Evolutionary conservation across 208 protist genomes (phyloP), one percentile per base, ranked within the genome.

Genomic region (Jaenimonas drosophilae): DNA sequence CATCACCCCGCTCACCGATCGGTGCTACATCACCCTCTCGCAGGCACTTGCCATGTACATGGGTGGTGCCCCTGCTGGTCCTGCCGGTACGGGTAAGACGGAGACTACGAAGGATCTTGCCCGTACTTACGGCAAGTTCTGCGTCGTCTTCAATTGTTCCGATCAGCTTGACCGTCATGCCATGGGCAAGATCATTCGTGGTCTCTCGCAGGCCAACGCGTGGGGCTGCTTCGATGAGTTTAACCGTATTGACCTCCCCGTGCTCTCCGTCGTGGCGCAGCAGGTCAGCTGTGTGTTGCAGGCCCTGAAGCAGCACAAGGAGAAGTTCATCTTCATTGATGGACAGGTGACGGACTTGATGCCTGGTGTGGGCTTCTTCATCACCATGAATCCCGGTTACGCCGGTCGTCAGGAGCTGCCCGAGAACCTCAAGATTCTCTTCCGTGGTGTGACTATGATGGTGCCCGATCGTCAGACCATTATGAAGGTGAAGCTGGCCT

Each of bases 341-440:
- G 88, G 92, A 12, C 79, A 94, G 68, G 62, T 88, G 34, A 91
- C 87, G 3, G 76, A 91, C 54, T 63, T 96, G 19, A 93, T 91
- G 80, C 88, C 83, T 39, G 84, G 83, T 45, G 89, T 91, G 28
- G 93, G 85, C 43, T 97, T 97, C 67, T 98, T 98, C 81, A 98
- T 99, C 64, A 99, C 96, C 29, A 98, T 98, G 96, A 98, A 98
- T 73, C 96, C 97, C 17, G 96, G 96, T 58, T 98, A 98, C 79
- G 96, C 95, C 14, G 96, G 96, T 46, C 88, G 96, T 49, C 94
- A 98, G 75, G 96, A 98, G 76, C 83, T 99, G 58, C 97, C 96
- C 16, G 97, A 98, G 75, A 98, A 98, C 72, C 63, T 98, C 26
- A 99, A 99, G 74, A 92, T 97, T 59, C 82, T 98, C 27, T 98